A percentile compares a stretch with the other conserved stretches of the same genome.
phyloP scores from a whole-genome alignment of 345 rosid species.

The rapeseed (Brassica napus) region DNA sequence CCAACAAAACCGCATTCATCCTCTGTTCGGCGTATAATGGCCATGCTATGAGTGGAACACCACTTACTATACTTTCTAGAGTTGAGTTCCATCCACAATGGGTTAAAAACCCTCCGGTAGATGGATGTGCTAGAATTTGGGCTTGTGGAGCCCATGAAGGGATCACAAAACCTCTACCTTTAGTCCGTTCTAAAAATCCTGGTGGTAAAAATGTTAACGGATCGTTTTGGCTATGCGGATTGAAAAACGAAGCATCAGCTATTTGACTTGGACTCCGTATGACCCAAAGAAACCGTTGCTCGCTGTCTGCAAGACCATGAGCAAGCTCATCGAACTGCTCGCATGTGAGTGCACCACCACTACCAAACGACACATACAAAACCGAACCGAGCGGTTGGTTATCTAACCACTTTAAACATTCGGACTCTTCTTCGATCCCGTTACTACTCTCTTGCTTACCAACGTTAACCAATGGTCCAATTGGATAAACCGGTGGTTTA shows the following conservation, averaged over 20 bases:
- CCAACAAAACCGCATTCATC: constrained; percentile 71
- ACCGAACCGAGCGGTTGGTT: constrained; percentile 84
- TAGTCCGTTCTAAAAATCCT: constrained; percentile 68
- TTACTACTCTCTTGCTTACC: constrained; percentile 20
- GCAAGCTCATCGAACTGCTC: constrained; percentile 80
- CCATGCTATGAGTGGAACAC: constrained; percentile 88
- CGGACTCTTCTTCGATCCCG: constrained; percentile 24
- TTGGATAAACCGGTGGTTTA: constrained; percentile 63
- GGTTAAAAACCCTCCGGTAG: constrained; percentile 77
- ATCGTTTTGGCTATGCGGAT: constrained; percentile 45
- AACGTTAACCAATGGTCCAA: constrained; percentile 63
- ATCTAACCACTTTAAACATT: constrained; percentile 75
- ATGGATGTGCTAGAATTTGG: constrained; percentile 65
- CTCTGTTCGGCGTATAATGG: constrained; percentile 88
- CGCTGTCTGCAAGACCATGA: constrained; percentile 72
- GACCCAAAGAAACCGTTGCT: constrained; percentile 86
- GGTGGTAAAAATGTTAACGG: constrained; percentile 61
- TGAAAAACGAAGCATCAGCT: constrained; percentile 60
- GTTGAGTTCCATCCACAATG: constrained; percentile 95
- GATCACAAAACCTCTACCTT: constrained; percentile 56
- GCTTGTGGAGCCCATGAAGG: constrained; percentile 93
- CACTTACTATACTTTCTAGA: constrained; percentile 72
- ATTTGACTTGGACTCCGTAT: constrained; percentile 58
- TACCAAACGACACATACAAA: constrained; percentile 80
- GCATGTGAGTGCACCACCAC: constrained; percentile 78